Evolutionary conservation across 495 filamentous ascomycete species (phyloP).

Genomic region (Neurospora sp.): DNA sequence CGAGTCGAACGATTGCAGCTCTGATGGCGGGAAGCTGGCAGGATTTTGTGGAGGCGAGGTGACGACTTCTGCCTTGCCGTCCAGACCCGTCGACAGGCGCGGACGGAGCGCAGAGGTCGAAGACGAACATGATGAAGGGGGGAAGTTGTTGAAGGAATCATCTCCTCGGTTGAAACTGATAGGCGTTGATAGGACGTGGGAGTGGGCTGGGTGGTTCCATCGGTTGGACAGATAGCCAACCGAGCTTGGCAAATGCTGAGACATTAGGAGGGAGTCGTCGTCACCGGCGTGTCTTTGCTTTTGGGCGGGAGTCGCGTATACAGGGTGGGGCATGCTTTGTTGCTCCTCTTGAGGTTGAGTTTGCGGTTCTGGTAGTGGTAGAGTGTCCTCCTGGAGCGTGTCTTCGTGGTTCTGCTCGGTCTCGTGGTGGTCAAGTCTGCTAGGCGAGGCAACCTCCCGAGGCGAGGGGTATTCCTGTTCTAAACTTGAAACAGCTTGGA

Average conservation of each 20-base stretch:
- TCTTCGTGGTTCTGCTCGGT: neutral
- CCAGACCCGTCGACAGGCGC: conserved; percentile 53
- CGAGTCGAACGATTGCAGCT: conserved; percentile 38
- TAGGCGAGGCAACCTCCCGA: neutral
- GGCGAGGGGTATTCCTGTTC: conserved; percentile 10
- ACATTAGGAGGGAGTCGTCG: conserved; percentile 3
- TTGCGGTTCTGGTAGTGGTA: neutral
- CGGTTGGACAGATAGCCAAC: conserved; percentile 30
- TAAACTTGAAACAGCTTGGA: conserved; percentile 6
- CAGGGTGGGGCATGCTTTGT: neutral
- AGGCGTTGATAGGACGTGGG: conserved; percentile 27
- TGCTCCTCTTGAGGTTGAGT: neutral
- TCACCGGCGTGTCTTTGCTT: conserved; percentile 1
- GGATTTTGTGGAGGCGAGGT: conserved; percentile 44
- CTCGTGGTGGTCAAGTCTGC: neutral
- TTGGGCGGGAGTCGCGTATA: conserved; percentile 6
- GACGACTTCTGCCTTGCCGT: conserved; percentile 74
- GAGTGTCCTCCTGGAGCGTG: neutral
- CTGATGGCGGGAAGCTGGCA: conserved; percentile 14
- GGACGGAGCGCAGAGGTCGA: conserved; percentile 40
- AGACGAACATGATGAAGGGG: conserved; percentile 26
- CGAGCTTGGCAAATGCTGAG: conserved; percentile 24
- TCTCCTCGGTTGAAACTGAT: conserved; percentile 21
- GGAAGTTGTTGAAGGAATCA: conserved; percentile 30
- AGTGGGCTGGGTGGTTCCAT: conserved; percentile 24